phyloP scores from a whole-genome alignment of 1,139 yeast genomes.

The Scheffersomyces segobiensis region DNA sequence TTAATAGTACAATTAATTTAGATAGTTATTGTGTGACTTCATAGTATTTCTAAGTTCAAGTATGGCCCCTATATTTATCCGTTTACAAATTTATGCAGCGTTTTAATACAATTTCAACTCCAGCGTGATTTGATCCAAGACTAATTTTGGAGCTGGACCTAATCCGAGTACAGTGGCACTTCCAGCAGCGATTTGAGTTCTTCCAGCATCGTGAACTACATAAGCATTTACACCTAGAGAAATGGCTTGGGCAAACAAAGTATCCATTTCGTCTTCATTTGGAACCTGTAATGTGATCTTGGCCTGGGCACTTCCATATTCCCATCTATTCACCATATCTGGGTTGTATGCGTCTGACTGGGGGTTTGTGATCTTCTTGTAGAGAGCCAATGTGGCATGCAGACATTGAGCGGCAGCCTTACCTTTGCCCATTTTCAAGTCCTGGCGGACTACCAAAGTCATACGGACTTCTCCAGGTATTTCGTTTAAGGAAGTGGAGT shows the following conservation, averaged over 20 bases:
- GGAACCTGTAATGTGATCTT: slow-evolving; percentile 85
- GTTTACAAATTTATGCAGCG: background rate
- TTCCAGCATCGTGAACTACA: slow-evolving; percentile 92
- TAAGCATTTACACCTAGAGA: slow-evolving; percentile 76
- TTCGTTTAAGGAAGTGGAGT: slow-evolving; percentile 58
- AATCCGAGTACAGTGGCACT: slow-evolving; percentile 91
- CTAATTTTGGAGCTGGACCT: slow-evolving; percentile 94
- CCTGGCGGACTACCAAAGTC: slow-evolving; percentile 88
- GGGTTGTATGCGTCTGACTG: slow-evolving; percentile 59
- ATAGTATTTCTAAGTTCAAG: background rate
- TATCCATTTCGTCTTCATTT: slow-evolving; percentile 72
- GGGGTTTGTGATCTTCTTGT: slow-evolving; percentile 63
- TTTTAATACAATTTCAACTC: slow-evolving; percentile 70
- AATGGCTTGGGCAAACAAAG: slow-evolving; percentile 77
- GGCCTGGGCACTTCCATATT: slow-evolving; percentile 79
- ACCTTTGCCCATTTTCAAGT: slow-evolving; percentile 90
- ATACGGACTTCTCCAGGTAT: slow-evolving; percentile 80
- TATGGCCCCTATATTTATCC: background rate
- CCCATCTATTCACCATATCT: slow-evolving; percentile 74
- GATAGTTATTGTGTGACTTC: background rate
- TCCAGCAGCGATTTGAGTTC: slow-evolving; percentile 95
- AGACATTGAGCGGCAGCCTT: slow-evolving; percentile 97
- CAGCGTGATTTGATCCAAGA: slow-evolving; percentile 79
- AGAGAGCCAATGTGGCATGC: slow-evolving; percentile 94
- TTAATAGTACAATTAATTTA: background rate